Conservation (phyloP, 23 red algal species). For the Gracilariopsis chorda region DNA sequence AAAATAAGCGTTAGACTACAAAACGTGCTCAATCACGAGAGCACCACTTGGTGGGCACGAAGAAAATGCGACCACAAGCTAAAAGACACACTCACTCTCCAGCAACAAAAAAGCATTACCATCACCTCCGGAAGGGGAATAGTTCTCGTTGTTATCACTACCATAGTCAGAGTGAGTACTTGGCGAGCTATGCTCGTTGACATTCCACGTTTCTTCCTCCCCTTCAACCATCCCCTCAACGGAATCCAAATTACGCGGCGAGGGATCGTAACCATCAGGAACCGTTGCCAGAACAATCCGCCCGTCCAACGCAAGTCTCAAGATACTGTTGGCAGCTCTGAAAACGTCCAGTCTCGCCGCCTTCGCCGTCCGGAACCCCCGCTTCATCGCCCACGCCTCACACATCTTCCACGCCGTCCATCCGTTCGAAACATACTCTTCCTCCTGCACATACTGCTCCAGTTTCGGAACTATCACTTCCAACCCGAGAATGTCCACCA, state of each 20-base stretch:
- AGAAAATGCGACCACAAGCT: no score
- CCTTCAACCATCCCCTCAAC: background rate
- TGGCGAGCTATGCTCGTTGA: background rate
- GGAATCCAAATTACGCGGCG: no score
- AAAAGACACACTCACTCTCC: background rate
- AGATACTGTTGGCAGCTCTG: conserved; percentile 66
- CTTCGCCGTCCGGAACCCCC: conserved; percentile 72
- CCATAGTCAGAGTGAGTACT: no score
- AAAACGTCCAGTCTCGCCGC: conserved; percentile 66
- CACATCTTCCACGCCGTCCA: conserved; percentile 81
- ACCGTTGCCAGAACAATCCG: conserved; percentile 69
- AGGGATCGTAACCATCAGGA: conserved; percentile 56
- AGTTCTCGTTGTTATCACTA: background rate
- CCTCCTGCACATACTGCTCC: conserved; percentile 34
- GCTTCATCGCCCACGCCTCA: conserved; percentile 73
- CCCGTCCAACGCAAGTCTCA: conserved; percentile 60
- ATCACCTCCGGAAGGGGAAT: background rate
- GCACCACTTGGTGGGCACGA: no score
- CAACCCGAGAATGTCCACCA: conserved; percentile 52
- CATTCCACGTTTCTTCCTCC: background rate
- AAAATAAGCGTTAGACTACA: no score
- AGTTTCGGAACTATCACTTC: conserved; percentile 2
- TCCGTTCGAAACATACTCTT: conserved; percentile 7
- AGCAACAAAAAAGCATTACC: conserved; percentile 4
- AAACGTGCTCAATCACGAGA: no score